Conservation (phyloP, 441 rosid genomes). For the Gossypium davidsonii region DNA sequence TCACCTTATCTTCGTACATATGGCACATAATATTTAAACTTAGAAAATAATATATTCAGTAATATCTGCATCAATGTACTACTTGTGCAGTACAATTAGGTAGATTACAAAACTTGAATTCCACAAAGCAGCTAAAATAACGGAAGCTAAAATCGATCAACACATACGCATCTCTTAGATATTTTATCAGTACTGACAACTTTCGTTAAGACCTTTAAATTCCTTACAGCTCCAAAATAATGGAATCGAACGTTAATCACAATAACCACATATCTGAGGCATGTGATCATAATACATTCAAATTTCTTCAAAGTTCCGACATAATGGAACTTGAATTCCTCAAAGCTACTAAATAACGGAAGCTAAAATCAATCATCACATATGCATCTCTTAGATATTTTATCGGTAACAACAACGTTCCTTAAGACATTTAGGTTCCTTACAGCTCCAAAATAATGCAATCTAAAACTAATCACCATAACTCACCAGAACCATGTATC, state of each 20-base stretch:
- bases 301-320: background rate
- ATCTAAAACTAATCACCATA: background rate
- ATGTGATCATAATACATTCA: background rate
- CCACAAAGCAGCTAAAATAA: background rate
- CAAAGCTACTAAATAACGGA: background rate
- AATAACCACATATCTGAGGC: background rate
- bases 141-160: background rate
- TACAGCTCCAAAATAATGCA: background rate
- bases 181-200: background rate
- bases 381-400: background rate
- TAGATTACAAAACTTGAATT: background rate
- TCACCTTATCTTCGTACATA: background rate
- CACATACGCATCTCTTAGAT: background rate
- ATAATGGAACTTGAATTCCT: background rate
- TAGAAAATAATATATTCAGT: background rate
- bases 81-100: background rate
- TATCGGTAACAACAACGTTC: background rate
- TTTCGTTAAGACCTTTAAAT: background rate
- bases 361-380: background rate
- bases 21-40: background rate
- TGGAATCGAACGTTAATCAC: background rate
- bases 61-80: background rate
- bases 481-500: background rate
- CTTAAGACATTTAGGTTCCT: background rate
- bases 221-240: background rate